Evolutionary conservation across 2,329 filamentous ascomycete genomes (phyloP).

Genomic region (Tolypocladium tundrense): DNA sequence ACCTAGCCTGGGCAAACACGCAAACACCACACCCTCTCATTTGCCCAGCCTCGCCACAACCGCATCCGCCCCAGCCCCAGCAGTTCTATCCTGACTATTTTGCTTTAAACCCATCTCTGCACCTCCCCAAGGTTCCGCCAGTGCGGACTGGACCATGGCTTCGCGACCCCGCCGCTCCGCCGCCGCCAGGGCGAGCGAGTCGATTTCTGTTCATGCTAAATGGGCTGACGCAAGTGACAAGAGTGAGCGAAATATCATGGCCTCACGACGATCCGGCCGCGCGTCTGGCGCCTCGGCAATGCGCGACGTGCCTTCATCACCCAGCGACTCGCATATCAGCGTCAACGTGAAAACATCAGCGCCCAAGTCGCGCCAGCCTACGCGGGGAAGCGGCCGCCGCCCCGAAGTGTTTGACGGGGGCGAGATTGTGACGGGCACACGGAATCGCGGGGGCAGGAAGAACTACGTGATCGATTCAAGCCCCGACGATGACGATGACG

Average conservation of each 20-base stretch:
- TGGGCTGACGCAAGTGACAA: constrained; percentile 29
- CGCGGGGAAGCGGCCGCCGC: constrained; percentile 26
- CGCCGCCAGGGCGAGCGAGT: constrained; percentile 30
- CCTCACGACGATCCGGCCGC: constrained; percentile 41
- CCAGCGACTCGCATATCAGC: constrained; percentile 33
- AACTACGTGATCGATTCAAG: constrained; percentile 50
- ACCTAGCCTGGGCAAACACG: neutral
- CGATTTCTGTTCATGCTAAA: constrained; percentile 30
- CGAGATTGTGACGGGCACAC: constrained; percentile 38
- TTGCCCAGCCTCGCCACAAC: neutral
- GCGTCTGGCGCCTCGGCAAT: constrained; percentile 29
- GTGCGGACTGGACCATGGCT: constrained; percentile 25
- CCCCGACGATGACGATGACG: constrained; percentile 33
- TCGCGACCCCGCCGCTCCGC: constrained; percentile 37
- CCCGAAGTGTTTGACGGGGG: constrained; percentile 30
- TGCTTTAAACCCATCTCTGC: neutral
- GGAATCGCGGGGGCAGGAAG: constrained; percentile 46
- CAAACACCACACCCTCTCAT: neutral
- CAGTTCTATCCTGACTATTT: neutral
- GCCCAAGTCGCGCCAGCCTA: constrained; percentile 41
- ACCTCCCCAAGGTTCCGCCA: neutral
- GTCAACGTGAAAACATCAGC: constrained; percentile 42
- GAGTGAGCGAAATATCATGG: constrained; percentile 32
- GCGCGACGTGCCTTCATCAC: constrained; percentile 35
- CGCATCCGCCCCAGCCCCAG: neutral